A percentile compares a stretch with the other conserved stretches of the same genome.
phyloP scores from a whole-genome alignment of 805 yeast species.

The Zygotorulaspora danielsina region DNA sequence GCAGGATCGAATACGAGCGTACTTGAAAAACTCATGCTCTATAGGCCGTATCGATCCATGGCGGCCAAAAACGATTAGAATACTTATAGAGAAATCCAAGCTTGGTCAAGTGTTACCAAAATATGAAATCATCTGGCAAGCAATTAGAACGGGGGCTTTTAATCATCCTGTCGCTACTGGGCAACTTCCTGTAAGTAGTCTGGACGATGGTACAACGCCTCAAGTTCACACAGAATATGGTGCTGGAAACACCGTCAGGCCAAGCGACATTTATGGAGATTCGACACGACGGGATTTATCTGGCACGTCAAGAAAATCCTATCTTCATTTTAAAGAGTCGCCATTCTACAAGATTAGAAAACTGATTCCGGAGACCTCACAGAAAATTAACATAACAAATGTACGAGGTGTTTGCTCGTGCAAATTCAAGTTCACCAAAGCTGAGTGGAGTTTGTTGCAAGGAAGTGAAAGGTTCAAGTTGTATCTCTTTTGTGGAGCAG shows the following conservation, averaged over 20 bases:
- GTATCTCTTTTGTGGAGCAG: conserved; percentile 53
- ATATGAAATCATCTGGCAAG: conserved; percentile 34
- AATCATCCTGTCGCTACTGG: conserved; percentile 28
- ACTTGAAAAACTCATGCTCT: conserved; percentile 41
- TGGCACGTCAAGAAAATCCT: conserved; percentile 6
- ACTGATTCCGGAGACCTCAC: conserved; percentile 46
- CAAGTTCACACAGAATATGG: not conserved
- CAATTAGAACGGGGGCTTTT: conserved; percentile 22
- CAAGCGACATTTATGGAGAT: conserved; percentile 5
- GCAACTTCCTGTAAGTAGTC: conserved; percentile 18
- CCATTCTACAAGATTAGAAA: conserved; percentile 53
- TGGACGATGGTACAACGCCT: conserved; percentile 12
- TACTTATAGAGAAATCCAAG: conserved; percentile 40
- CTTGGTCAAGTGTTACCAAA: conserved; percentile 39
- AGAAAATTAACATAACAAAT: conserved; percentile 33
- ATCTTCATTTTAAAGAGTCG: conserved; percentile 42
- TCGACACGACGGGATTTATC: conserved; percentile 5
- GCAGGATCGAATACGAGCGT: conserved; percentile 49
- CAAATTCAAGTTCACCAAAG: conserved; percentile 41
- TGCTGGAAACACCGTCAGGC: conserved; percentile 4
- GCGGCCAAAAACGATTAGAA: conserved; percentile 43
- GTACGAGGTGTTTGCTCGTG: conserved; percentile 44
- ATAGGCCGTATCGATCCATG: conserved; percentile 40
- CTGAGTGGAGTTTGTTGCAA: conserved; percentile 41
- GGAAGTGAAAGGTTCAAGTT: conserved; percentile 36